These are phyloP conservation scores for Plasmodium relictum DNA, from an alignment of 169 alveolate species.

Conservation along the genomic window DNA sequence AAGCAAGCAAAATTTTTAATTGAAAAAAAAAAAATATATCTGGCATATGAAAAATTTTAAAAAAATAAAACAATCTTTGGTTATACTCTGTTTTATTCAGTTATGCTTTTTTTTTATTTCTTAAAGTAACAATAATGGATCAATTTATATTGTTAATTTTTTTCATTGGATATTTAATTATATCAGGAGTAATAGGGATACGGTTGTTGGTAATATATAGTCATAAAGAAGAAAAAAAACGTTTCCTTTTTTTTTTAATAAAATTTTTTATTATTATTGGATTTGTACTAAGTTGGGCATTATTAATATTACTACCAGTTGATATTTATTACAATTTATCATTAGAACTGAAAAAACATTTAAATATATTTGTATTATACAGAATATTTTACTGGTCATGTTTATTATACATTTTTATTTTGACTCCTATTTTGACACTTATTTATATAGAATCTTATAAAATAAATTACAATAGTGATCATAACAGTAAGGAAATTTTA, in stretches of 20 bases:
- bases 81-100: no score
- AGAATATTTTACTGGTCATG: constrained; percentile 16
- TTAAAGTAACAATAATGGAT: constrained; percentile 25
- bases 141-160: constrained; percentile 17
- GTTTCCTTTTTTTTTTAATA: neutral
- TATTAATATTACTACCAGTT: constrained; percentile 37
- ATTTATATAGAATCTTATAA: constrained; percentile 15
- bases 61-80: no score
- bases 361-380: constrained; percentile 8
- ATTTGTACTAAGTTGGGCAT: constrained; percentile 33
- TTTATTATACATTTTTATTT: neutral
- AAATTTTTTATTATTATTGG: constrained; percentile 51
- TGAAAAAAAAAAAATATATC: no score
- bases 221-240: constrained; percentile 39
- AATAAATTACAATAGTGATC: neutral
- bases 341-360: neutral
- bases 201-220: constrained; percentile 17
- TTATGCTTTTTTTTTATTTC: no score
- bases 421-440: constrained; percentile 24
- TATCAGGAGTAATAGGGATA: constrained; percentile 22
- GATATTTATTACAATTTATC: constrained; percentile 16
- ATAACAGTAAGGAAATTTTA: neutral
- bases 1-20: no score
- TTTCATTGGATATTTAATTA: constrained; percentile 8
- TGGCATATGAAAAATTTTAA: no score